These are phyloP conservation scores for Annona squamosa DNA, from an alignment of 164 flowering plant species.

Conservation along the genomic window DNA sequence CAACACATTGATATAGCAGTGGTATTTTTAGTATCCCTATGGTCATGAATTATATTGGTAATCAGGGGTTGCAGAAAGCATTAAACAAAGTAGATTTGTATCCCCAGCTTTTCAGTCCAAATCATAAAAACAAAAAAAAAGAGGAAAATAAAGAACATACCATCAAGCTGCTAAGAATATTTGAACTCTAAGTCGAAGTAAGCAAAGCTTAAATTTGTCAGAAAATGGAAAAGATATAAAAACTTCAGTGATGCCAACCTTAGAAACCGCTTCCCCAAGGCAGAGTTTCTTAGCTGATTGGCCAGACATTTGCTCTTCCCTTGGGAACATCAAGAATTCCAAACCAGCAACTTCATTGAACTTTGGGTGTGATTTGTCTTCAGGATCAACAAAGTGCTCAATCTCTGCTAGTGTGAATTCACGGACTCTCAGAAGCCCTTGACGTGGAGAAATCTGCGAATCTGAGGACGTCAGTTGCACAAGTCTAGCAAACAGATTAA, in stretches of 20 bases:
- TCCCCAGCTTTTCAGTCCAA: neutral
- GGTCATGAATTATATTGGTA: too few species aligned
- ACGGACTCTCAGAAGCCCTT: conserved; percentile 94
- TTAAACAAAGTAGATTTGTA: too few species aligned
- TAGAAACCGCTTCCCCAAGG: conserved; percentile 77
- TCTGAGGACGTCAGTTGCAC: neutral
- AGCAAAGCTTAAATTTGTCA: neutral
- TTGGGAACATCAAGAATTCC: conserved; percentile 94
- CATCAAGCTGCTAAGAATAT: neutral
- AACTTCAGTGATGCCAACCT: conserved; percentile 27
- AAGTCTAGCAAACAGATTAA: neutral
- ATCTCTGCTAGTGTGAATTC: conserved; percentile 96
- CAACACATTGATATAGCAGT: too few species aligned
- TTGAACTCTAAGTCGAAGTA: neutral
- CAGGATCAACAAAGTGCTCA: conserved; percentile 96
- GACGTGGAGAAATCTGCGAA: conserved; percentile 90
- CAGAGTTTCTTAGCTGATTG: conserved; percentile 46
- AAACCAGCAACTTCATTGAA: conserved; percentile 62
- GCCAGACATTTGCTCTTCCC: conserved; percentile 77
- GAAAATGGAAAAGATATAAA: neutral
- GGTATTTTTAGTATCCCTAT: too few species aligned
- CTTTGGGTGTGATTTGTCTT: conserved; percentile 88
- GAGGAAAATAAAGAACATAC: neutral
- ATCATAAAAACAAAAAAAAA: neutral
- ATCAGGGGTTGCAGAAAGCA: too few species aligned